Evolutionary conservation across 1,284 basidiomycete genomes (phyloP).

Genomic region (Abortiporus biennis): DNA sequence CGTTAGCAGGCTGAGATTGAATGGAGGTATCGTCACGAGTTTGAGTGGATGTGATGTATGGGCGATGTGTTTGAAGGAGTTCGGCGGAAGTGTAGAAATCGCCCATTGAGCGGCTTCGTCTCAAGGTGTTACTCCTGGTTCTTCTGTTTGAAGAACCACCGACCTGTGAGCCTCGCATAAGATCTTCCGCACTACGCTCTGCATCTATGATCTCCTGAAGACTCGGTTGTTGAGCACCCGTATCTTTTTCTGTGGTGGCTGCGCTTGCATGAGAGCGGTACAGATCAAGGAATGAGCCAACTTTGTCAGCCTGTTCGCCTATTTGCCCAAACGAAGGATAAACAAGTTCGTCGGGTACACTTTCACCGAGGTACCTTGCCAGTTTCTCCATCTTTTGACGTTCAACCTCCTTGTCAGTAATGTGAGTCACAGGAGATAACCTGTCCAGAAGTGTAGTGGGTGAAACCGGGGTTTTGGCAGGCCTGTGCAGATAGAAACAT

Average conservation of each 20-base stretch:
- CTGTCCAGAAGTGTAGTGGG: conserved; percentile 7
- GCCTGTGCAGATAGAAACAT: no score
- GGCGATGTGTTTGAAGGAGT: conserved; percentile 3
- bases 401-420: conserved; percentile 7
- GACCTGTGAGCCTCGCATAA: no score
- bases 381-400: conserved; percentile 19
- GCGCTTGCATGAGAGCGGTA: conserved; percentile 17
- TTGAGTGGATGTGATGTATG: neutral
- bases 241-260: no score
- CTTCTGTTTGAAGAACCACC: conserved; percentile 3
- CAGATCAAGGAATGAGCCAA: conserved; percentile 23
- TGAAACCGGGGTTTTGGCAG: no score
- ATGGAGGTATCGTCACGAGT: neutral
- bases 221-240: neutral
- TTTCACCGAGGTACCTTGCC: conserved; percentile 17
- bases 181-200: conserved; percentile 1
- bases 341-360: conserved; percentile 17
- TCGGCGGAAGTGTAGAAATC: conserved; percentile 13
- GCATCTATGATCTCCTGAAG: neutral
- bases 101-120: conserved; percentile 21
- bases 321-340: conserved; percentile 19
- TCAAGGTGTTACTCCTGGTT: conserved; percentile 3
- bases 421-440: no score
- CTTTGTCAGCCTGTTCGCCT: conserved; percentile 11
- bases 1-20: neutral